Evolutionary conservation across 2,329 filamentous ascomycete genomes (phyloP).

Genomic region (Emericellopsis atlantica): DNA sequence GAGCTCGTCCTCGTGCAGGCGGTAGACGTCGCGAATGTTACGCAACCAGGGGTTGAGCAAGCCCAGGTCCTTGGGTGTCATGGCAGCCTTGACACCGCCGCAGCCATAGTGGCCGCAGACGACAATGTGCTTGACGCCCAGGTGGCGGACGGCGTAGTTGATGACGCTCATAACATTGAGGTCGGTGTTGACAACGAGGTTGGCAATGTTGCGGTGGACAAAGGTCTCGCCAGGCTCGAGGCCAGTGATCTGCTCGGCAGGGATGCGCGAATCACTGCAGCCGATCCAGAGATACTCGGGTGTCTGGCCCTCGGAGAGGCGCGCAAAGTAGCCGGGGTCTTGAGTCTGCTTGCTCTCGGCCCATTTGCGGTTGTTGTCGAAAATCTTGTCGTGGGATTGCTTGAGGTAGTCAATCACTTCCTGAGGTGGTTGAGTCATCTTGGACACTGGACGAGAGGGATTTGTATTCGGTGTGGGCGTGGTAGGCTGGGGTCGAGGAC

Average conservation of each 20-base stretch:
- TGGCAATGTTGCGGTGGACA: slow-evolving; percentile 90
- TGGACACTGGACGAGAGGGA: neutral
- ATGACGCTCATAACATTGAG: slow-evolving; percentile 72
- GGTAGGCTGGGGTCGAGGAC: neutral
- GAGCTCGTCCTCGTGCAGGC: slow-evolving; percentile 58
- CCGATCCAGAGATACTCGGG: slow-evolving; percentile 80
- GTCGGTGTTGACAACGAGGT: slow-evolving; percentile 70
- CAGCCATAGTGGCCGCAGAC: slow-evolving; percentile 72
- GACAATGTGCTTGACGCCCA: slow-evolving; percentile 71
- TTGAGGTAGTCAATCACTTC: slow-evolving; percentile 43
- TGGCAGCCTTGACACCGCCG: slow-evolving; percentile 63
- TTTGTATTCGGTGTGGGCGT: neutral
- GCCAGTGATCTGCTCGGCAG: slow-evolving; percentile 78
- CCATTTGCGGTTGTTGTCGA: slow-evolving; percentile 57
- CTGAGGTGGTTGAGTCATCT: slow-evolving; percentile 11
- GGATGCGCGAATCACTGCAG: slow-evolving; percentile 81
- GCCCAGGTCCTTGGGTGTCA: slow-evolving; percentile 58
- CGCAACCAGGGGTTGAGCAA: slow-evolving; percentile 63
- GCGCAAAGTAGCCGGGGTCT: slow-evolving; percentile 54
- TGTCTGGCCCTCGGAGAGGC: slow-evolving; percentile 50
- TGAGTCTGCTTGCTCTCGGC: slow-evolving; percentile 41
- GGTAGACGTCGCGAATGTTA: slow-evolving; percentile 64
- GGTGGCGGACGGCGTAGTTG: slow-evolving; percentile 71
- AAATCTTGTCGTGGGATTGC: slow-evolving; percentile 53
- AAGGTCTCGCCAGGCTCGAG: slow-evolving; percentile 84